Evolutionary conservation across 2,329 filamentous ascomycete species (phyloP).

Genomic region (Orbilia quercus): DNA sequence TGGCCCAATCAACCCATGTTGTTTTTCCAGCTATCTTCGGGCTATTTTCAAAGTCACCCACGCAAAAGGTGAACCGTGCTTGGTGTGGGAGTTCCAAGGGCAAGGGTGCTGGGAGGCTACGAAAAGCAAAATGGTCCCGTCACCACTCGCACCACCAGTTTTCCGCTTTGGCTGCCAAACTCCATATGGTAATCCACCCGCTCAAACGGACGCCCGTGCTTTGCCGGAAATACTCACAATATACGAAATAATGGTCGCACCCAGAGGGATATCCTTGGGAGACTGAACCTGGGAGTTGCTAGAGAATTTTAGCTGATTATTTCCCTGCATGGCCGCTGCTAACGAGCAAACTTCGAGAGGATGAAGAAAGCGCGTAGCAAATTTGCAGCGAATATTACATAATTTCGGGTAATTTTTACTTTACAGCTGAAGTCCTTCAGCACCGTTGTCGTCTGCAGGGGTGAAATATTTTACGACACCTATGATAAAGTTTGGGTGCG

Average conservation of each 20-base stretch:
- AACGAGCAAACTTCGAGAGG: constrained; percentile 37
- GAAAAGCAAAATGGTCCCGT: constrained; percentile 55
- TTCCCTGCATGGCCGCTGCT: constrained; percentile 31
- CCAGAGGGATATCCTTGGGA: constrained; percentile 21
- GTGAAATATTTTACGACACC: constrained; percentile 11
- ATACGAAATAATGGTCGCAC: constrained; percentile 46
- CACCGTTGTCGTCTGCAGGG: constrained; percentile 7
- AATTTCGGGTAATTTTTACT: constrained; percentile 46
- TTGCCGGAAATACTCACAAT: constrained; percentile 56
- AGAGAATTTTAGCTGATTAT: no score
- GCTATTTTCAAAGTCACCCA: constrained; percentile 48
- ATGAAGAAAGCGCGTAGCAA: constrained; percentile 1
- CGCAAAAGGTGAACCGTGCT: constrained; percentile 52
- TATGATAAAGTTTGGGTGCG: neutral
- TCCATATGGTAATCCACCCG: constrained; percentile 53
- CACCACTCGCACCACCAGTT: constrained; percentile 50
- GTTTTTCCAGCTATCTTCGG: constrained; percentile 48
- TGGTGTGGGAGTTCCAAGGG: constrained; percentile 56
- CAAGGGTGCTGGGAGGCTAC: constrained; percentile 45
- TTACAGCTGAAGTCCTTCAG: constrained; percentile 28
- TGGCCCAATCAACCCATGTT: constrained; percentile 7
- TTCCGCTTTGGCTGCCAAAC: constrained; percentile 49
- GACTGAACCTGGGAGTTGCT: constrained; percentile 30
- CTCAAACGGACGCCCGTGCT: constrained; percentile 53
- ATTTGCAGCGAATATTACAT: constrained; percentile 43